Percentiles rank a stretch among this genome's conserved stretches.
Evolutionary conservation across 305 asterid genomes (phyloP).

Genomic region (Salvia sclarea): DNA sequence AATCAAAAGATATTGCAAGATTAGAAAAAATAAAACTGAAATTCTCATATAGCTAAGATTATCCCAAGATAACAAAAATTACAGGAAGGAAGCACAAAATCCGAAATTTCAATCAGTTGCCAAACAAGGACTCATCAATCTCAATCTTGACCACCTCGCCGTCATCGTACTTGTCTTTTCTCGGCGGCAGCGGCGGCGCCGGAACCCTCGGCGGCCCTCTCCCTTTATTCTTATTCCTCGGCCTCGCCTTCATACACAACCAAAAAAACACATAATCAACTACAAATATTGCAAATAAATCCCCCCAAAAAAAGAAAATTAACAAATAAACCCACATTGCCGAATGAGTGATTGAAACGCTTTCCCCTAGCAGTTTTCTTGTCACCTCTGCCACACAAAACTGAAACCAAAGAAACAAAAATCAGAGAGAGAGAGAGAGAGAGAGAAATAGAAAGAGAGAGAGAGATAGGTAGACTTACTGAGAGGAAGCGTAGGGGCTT

Average conservation of each 20-base stretch:
- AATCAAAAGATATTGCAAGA: not conserved
- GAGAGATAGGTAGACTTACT: conserved; percentile 47
- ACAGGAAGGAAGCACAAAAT: not conserved
- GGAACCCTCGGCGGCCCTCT: conserved; percentile 97
- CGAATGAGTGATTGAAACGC: conserved; percentile 92
- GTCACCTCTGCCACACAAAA: conserved; percentile 95
- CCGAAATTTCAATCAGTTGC: conserved; percentile 11
- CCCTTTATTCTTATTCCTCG: conserved; percentile 78
- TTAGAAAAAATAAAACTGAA: not conserved
- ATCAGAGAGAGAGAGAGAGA: not conserved
- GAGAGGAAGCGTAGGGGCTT: conserved; percentile 48
- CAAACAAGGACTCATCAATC: conserved; percentile 56
- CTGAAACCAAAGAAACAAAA: conserved; percentile 38
- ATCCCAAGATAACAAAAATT: not conserved
- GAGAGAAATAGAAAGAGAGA: not conserved
- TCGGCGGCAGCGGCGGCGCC: conserved; percentile 86
- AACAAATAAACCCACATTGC: conserved; percentile 59
- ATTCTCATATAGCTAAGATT: not conserved
- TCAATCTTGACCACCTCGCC: conserved; percentile 76
- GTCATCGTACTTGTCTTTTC: conserved; percentile 85
- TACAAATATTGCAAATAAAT: not conserved
- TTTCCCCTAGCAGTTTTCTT: conserved; percentile 93
- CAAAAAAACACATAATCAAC: not conserved
- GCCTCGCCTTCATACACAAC: conserved; percentile 69
- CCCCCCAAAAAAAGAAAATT: not conserved